Base-by-base conservation (phyloP, 139 green algal genomes). In the Chlamydomonas sp. region DNA sequence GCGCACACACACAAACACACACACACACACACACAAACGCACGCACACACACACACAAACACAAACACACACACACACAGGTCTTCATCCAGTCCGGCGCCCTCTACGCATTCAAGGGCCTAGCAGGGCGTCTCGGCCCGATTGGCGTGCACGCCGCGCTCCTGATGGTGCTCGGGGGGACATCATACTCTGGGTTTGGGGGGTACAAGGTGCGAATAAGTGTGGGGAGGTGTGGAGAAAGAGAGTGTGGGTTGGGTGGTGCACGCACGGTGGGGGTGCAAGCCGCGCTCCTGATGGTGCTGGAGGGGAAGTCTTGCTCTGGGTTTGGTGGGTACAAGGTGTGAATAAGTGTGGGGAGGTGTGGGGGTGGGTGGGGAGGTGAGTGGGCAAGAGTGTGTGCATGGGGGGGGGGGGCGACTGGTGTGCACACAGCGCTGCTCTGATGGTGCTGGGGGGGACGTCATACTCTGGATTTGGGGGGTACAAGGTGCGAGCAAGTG, bases 101-200 rank as follows among this genome's bases (percentile, higher is more conserved):
- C 43, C 74, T 99, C 74, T 99, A 99, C 77, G 95, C 82, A 0
- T 99, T 99, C 85, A 98, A 97, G 76, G 93, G 93, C 3, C 77
- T 99, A 35, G 85, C 85, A 24, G 95, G 95, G 30, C 83, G 90
- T 36, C 58, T 98, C 13, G 95, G 88, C 0, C 95, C 95, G 28
- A 98, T 99, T 48, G 94, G 91, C 2, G 95, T 99, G 48, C 95
- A 99, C 75, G 83, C 82, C 6, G 85, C 82, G 59, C 83, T 99
- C 80, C 78, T 99, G 35, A 69, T 95, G 38, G 85, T 87, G 57
- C 86, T 99, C 60, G 76, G 69, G 26, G 94, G 95, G 22, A 85
- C 90, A 3, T 67, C 81, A 0, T 84, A 81, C 64, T 87, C 85
- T 39, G 88, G 85, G 4, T 75, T 97, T 33, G 87, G 86, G 13